phyloP scores from a whole-genome alignment of 1,284 basidiomycete genomes.

The Cutaneotrichosporon sp. region DNA sequence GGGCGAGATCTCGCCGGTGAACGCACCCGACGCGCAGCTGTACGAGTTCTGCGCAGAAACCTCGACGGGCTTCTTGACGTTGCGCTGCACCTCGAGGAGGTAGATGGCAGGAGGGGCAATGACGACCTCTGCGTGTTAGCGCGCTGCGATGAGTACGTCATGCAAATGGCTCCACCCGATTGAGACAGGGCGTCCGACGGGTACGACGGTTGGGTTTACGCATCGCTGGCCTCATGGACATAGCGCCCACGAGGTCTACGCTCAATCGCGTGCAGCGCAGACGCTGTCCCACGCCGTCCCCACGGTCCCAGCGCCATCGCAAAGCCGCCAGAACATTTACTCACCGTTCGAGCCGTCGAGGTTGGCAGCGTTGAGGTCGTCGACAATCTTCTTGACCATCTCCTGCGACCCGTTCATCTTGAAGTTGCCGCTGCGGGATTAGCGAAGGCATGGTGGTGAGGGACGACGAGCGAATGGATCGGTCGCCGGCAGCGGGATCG shows the following conservation, averaged over 20 bases:
- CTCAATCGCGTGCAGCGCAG: too few relatives aligned
- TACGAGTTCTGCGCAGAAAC: slow-evolving; percentile 92
- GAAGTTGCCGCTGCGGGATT: slow-evolving; percentile 85
- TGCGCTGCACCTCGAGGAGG: slow-evolving; percentile 61
- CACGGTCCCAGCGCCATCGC: too few relatives aligned
- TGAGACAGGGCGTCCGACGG: too few relatives aligned
- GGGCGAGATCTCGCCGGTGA: slow-evolving; percentile 90
- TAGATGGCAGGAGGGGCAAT: slow-evolving; percentile 87
- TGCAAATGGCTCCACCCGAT: too few relatives aligned
- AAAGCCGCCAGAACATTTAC: too few relatives aligned
- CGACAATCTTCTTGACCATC: slow-evolving; percentile 62
- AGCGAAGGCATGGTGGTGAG: neutral
- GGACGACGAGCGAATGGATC: neutral
- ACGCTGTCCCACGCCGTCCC: too few relatives aligned
- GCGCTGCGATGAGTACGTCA: too few relatives aligned
- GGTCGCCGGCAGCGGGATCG: neutral
- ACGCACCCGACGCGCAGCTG: slow-evolving; percentile 78
- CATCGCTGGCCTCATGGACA: too few relatives aligned
- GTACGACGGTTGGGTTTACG: too few relatives aligned
- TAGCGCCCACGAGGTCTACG: too few relatives aligned
- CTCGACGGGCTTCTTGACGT: slow-evolving; percentile 60
- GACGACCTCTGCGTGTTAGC: slow-evolving; percentile 65
- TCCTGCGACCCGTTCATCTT: slow-evolving; percentile 78
- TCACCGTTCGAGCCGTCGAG: slow-evolving; percentile 68
- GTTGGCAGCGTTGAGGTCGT: slow-evolving; percentile 66